These are phyloP conservation scores for Sphagnum tenellum DNA, from an alignment of 225 moss, liverwort and hornwort genomes.

Conservation along the genomic window DNA sequence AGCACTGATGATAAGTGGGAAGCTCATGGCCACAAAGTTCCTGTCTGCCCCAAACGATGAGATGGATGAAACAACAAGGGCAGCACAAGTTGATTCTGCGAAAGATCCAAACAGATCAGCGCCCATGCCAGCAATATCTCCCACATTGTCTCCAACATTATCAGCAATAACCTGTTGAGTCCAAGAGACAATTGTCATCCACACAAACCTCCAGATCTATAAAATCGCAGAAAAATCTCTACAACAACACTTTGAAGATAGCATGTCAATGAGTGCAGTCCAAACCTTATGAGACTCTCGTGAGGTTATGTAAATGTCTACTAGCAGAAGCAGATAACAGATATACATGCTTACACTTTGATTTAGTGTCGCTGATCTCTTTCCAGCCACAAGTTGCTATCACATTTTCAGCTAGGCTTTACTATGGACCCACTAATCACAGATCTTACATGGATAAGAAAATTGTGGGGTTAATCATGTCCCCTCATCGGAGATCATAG, in stretches of 20 bases:
- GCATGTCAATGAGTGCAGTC: no score
- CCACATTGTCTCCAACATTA: conserved; percentile 49
- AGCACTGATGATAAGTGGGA: conserved; percentile 35
- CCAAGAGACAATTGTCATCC: not conserved
- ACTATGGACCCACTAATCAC: no score
- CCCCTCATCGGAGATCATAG: no score
- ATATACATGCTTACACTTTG: not conserved
- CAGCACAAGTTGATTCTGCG: conserved; percentile 92
- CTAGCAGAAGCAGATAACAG: not conserved
- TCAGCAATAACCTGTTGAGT: conserved; percentile 31
- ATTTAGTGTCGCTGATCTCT: no score
- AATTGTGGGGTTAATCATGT: no score
- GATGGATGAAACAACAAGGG: conserved; percentile 50
- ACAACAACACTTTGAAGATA: no score
- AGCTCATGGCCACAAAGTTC: conserved; percentile 44
- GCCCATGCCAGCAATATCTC: conserved; percentile 53
- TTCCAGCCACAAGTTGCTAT: not conserved
- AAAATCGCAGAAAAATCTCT: no score
- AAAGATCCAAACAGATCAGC: conserved; percentile 65
- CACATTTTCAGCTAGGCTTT: not conserved
- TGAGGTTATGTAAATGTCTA: not conserved
- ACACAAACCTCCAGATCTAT: not conserved
- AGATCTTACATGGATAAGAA: no score
- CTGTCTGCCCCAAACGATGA: conserved; percentile 33
- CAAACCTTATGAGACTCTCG: not conserved